Evolutionary conservation across 495 filamentous ascomycete genomes (phyloP).

Genomic region (Aspergillus funiculosus): DNA sequence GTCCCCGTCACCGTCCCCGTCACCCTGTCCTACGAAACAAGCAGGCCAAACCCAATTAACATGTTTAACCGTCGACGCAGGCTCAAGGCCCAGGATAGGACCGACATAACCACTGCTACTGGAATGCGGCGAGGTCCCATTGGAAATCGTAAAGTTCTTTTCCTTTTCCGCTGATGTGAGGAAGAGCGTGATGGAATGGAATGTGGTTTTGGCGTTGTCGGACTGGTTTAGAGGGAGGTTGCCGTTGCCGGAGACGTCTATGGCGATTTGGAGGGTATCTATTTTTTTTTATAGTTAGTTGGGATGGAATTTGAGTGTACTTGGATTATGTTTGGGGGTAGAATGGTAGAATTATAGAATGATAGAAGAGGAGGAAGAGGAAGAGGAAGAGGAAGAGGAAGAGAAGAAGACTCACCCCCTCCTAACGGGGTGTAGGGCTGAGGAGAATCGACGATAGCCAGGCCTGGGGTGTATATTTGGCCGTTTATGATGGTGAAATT

Average conservation of each 20-base stretch:
- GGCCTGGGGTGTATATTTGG: conserved; percentile 59
- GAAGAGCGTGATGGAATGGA: conserved; percentile 62
- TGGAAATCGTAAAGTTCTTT: conserved; percentile 63
- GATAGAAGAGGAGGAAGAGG: not conserved
- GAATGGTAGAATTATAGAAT: not conserved
- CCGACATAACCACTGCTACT: conserved; percentile 46
- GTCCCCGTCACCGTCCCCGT: conserved; percentile 32
- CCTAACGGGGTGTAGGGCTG: conserved; percentile 63
- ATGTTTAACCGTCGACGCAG: conserved; percentile 62
- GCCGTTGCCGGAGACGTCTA: conserved; percentile 62
- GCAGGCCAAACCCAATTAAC: conserved; percentile 63
- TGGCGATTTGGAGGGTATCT: conserved; percentile 59
- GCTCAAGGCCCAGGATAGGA: conserved; percentile 55
- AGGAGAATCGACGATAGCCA: conserved; percentile 57
- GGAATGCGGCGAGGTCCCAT: conserved; percentile 47
- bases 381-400: not conserved
- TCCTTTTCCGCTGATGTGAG: conserved; percentile 54
- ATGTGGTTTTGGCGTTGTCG: conserved; percentile 41
- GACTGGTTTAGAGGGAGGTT: conserved; percentile 46
- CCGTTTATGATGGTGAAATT: conserved; percentile 50
- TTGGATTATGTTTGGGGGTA: too few species aligned
- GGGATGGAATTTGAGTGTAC: too few species aligned
- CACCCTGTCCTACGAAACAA: conserved; percentile 57
- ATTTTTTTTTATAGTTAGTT: not conserved
- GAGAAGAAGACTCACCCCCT: conserved; percentile 46